Evolutionary conservation across 2,329 filamentous ascomycete species (phyloP).

Genomic region (Pseudogymnoascus sp.): DNA sequence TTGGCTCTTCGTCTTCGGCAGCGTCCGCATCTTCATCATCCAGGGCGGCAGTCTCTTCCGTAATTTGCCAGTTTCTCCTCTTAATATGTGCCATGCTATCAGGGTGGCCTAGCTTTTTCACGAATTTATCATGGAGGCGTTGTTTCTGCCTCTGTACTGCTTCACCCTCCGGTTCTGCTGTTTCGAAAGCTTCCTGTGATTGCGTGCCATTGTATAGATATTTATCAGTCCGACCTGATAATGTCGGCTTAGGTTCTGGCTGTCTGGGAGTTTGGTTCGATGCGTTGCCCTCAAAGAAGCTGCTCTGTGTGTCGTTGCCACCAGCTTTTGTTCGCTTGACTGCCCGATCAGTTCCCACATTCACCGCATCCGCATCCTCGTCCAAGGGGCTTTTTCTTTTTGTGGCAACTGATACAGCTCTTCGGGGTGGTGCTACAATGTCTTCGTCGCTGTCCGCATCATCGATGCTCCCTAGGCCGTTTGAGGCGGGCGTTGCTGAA

Average conservation of each 20-base stretch:
- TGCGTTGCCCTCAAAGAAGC: constrained; percentile 34
- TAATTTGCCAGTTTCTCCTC: constrained; percentile 46
- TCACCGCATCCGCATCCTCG: constrained; percentile 39
- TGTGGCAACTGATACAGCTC: constrained; percentile 17
- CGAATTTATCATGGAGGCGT: constrained; percentile 72
- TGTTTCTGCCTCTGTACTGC: constrained; percentile 51
- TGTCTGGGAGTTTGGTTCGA: constrained; percentile 23
- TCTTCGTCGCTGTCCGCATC: constrained; percentile 24
- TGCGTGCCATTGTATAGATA: constrained; percentile 42
- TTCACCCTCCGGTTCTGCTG: constrained; percentile 40
- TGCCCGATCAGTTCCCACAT: constrained; percentile 28
- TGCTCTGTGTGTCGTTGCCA: constrained; percentile 33
- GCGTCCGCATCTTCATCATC: constrained; percentile 46
- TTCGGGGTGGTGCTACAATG: constrained; percentile 15
- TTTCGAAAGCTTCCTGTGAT: constrained; percentile 18
- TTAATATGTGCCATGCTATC: constrained; percentile 67
- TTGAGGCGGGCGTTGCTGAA: constrained; percentile 14
- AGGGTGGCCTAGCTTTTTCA: constrained; percentile 80
- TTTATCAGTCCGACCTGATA: constrained; percentile 39
- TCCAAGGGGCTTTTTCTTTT: constrained; percentile 45
- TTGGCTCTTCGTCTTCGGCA: constrained; percentile 48
- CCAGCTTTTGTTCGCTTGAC: constrained; percentile 39
- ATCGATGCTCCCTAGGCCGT: constrained; percentile 17
- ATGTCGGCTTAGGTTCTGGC: constrained; percentile 17
- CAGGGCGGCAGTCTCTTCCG: constrained; percentile 41